Evolutionary conservation across 768 basidiomycete genomes (phyloP).

Genomic region (Heimioporus sp.): DNA sequence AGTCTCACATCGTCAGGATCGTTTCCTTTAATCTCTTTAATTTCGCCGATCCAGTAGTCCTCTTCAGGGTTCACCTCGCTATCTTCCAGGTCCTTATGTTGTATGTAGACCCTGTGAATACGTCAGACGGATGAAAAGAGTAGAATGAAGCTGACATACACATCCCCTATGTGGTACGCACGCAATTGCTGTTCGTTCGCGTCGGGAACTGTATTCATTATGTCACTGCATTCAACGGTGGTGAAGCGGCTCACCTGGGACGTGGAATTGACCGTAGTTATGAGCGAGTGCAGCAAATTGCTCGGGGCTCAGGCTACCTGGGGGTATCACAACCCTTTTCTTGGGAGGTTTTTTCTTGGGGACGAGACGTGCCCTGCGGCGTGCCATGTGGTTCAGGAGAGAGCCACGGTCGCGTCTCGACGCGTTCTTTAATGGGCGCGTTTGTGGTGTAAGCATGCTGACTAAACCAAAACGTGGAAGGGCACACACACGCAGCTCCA

Average conservation of each 20-base stretch:
- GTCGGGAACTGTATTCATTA: constrained; percentile 13
- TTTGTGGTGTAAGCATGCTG: constrained; percentile 22
- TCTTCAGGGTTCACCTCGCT: constrained; percentile 21
- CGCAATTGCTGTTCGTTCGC: constrained; percentile 7
- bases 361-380: constrained; percentile 16
- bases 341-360: constrained; percentile 12
- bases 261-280: constrained; percentile 9
- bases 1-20: constrained; percentile 30
- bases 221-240: neutral
- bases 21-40: constrained; percentile 42
- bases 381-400: constrained; percentile 21
- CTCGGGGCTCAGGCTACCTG: constrained; percentile 4
- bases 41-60: constrained; percentile 53
- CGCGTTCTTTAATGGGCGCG: constrained; percentile 28
- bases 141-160: constrained; percentile 29
- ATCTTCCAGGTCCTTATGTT: neutral
- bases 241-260: constrained; percentile 11
- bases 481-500: neutral
- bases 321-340: neutral
- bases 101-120: constrained; percentile 35
- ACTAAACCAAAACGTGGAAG: constrained; percentile 14
- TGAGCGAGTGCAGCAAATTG: constrained; percentile 13
- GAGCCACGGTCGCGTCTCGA: constrained; percentile 20
- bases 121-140: neutral
- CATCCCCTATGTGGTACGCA: constrained; percentile 31